A percentile compares a stretch with the other conserved stretches of the same genome.
Conservation (phyloP, 2,329 filamentous ascomycete species). For the Clarireedia paspali region DNA sequence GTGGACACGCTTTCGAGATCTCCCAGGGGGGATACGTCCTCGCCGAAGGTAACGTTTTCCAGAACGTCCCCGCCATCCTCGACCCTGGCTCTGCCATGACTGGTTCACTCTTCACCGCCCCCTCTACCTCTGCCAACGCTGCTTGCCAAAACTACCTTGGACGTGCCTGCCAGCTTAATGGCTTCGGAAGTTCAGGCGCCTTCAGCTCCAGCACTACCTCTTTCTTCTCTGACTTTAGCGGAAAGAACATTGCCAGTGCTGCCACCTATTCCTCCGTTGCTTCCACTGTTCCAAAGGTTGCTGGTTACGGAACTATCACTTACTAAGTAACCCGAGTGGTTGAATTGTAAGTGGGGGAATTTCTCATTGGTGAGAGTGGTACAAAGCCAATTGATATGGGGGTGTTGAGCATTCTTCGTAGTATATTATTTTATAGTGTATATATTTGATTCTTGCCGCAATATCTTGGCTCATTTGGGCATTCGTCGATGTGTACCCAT, state of each 20-base stretch:
- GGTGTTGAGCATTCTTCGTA: too few relatives aligned
- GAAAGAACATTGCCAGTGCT: slow-evolving; percentile 27
- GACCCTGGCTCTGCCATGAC: slow-evolving; percentile 22
- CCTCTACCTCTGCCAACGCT: slow-evolving; percentile 15
- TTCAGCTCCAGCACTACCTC: slow-evolving; percentile 23
- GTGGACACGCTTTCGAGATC: slow-evolving; percentile 39
- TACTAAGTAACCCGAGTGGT: background rate
- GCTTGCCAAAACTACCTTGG: slow-evolving; percentile 18
- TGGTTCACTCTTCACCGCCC: slow-evolving; percentile 14
- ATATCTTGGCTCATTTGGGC: too few relatives aligned
- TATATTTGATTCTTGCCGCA: too few relatives aligned
- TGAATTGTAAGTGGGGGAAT: too few relatives aligned
- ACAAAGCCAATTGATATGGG: too few relatives aligned
- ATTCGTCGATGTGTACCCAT: too few relatives aligned
- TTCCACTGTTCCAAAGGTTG: background rate
- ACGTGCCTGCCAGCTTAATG: slow-evolving; percentile 18
- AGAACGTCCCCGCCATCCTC: slow-evolving; percentile 25
- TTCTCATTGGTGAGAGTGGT: too few relatives aligned
- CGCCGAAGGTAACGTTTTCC: slow-evolving; percentile 40
- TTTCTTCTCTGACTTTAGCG: slow-evolving; percentile 28
- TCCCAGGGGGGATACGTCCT: slow-evolving; percentile 28
- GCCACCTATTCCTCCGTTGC: slow-evolving; percentile 9
- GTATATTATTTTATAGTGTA: too few relatives aligned
- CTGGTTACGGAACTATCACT: background rate
- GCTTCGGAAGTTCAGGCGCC: slow-evolving; percentile 25